Percentiles rank a stretch among this genome's conserved stretches.
phyloP scores from a whole-genome alignment of 1,284 basidiomycete species.

The Paramarasmius palmivorus region DNA sequence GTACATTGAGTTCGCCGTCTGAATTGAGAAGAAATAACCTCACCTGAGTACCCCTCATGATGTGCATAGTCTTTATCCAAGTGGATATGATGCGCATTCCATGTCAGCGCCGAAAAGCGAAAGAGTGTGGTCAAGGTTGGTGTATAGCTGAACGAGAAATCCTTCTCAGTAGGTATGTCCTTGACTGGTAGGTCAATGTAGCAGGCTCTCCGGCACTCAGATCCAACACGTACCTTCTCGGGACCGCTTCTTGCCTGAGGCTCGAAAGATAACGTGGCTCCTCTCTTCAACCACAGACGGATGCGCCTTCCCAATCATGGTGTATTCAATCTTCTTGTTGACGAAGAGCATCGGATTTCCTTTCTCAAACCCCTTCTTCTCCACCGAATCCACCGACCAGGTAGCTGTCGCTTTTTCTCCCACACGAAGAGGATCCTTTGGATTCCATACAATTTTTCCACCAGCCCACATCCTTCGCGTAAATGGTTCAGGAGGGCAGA shows the following conservation, averaged over 20 bases:
- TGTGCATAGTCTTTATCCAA: constrained; percentile 70
- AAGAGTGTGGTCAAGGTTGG: constrained; percentile 76
- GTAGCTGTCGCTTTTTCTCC: constrained; percentile 54
- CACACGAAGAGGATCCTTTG: constrained; percentile 47
- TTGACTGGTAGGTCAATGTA: constrained; percentile 37
- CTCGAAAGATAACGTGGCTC: constrained; percentile 71
- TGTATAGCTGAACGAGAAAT: constrained; percentile 65
- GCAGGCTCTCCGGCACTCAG: background rate
- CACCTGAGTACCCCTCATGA: constrained; percentile 76
- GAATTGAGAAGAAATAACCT: constrained; percentile 17
- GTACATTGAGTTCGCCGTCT: constrained; percentile 3
- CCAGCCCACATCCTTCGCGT: constrained; percentile 84
- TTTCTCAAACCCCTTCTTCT: constrained; percentile 64
- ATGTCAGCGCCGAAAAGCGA: constrained; percentile 83
- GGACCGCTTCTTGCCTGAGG: constrained; percentile 17
- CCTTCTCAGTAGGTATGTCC: constrained; percentile 46
- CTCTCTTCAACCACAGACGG: constrained; percentile 67
- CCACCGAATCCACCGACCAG: constrained; percentile 54
- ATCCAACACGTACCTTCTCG: constrained; percentile 41
- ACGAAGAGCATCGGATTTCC: constrained; percentile 77
- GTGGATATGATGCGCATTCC: constrained; percentile 77
- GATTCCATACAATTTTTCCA: constrained; percentile 69
- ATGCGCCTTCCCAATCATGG: constrained; percentile 36
- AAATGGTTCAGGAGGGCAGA: constrained; percentile 75
- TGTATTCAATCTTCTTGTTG: constrained; percentile 60